Evolutionary conservation across 805 yeast genomes (phyloP).

Genomic region (Candida piceae): DNA sequence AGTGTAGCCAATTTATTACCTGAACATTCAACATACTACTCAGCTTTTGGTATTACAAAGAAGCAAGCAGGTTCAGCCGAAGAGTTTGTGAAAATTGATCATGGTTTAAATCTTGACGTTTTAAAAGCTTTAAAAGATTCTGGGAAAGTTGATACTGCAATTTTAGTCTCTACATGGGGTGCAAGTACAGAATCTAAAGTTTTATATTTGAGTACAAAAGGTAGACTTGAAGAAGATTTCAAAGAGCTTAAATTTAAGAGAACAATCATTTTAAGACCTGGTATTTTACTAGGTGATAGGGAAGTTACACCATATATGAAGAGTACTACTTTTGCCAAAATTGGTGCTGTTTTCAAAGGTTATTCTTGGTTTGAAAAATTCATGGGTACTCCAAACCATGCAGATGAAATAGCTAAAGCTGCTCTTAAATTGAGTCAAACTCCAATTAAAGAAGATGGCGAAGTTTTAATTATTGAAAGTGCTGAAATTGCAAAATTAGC

Average conservation of each 20-base stretch:
- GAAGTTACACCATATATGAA: conserved; percentile 18
- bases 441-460: conserved; percentile 21
- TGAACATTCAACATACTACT: conserved; percentile 42
- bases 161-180: conserved; percentile 63
- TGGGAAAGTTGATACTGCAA: conserved; percentile 58
- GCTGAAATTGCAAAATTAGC: conserved; percentile 14
- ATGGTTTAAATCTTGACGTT: conserved; percentile 60
- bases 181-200: conserved; percentile 55
- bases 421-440: conserved; percentile 26
- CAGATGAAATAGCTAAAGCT: conserved; percentile 59
- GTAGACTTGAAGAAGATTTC: no score
- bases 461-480: conserved; percentile 20
- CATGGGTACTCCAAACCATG: conserved; percentile 47
- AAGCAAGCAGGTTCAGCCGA: conserved; percentile 67
- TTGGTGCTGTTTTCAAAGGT: conserved; percentile 30
- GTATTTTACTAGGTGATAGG: no score
- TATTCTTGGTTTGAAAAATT: conserved; percentile 29
- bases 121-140: conserved; percentile 71
- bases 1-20: conserved; percentile 23
- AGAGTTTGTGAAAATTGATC: conserved; percentile 66
- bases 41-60: conserved; percentile 73
- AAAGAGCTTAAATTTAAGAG: no score
- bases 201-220: conserved; percentile 36
- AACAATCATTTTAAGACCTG: no score
- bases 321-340: conserved; percentile 26